Evolutionary conservation across 2,329 filamentous ascomycete species (phyloP), one percentile per base, ranked within the genome.

Genomic region (Ceratocystiopsis brevicomis): DNA sequence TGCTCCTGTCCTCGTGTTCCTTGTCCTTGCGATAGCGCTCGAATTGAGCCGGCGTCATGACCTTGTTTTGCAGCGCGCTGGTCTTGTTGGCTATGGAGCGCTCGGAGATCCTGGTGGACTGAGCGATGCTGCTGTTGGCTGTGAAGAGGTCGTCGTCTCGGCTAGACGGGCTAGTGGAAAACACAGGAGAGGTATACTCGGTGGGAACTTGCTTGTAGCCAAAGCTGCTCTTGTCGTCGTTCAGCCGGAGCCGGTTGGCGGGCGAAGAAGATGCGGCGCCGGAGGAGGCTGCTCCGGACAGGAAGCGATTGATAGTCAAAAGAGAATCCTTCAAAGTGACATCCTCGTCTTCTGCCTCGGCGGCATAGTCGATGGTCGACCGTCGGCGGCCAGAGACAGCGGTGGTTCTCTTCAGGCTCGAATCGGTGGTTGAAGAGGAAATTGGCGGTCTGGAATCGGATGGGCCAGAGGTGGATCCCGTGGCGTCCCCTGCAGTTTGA

Each of bases 1-100:
- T 59, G 38, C 56, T 56, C 25, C 53, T 61, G 35, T 66, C 66
- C 44, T 70, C 66, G n/a, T 74, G 68, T 50, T 78, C 77, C 53
- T 83, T 78, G 54, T 90, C 80, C 53, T 78, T 71, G 48, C 77
- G 73, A 53, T 87, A 88, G 50, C 72, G 72, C 56, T 94, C 85
- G 51, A 92, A 94, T 56, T 94, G 76, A 12, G 78, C 82, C 1
- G 81, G 81, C 2, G 86, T 94, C 83, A 94, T 93, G 48, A 90
- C 80, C 59, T 90, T 90, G 56, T 73, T 80, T 17, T 66, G 64
- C 10, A 68, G 59, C 2, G 64, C 58, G 43, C 56, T 64, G 9
- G 56, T 53, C 40, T 54, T 58, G 42, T 53, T 60, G 12, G 54
- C 53, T 17, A 49, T 50, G 41, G 57, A 57, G 46, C 61, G 62